Evolutionary conservation across 2,329 filamentous ascomycete species (phyloP), one percentile per base, ranked within the genome.

Genomic region (Verticillium longisporum): DNA sequence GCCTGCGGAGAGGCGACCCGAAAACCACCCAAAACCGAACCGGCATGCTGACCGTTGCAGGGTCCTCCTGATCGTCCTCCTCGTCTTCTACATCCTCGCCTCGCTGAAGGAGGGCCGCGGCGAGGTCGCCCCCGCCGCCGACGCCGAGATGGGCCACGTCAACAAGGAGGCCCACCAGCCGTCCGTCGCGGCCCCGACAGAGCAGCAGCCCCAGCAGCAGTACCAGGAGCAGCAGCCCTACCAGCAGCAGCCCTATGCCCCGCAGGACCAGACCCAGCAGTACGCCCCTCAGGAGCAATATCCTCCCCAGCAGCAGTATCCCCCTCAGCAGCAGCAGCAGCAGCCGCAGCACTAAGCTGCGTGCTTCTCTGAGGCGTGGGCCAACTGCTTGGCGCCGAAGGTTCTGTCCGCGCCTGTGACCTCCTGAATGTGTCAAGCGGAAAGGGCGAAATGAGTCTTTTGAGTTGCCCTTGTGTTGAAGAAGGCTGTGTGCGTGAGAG

Each of bases 51-150:
- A 61, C 36, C 13, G 15, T 1, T 3, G 11, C 45, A 77, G 76
- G 77, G 61, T 78, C 45, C 65, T 79, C 9, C 68, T 71, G 34
- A 71, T 78, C 56, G 66, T 75, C 56, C 68, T 75, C 61, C 61
- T 78, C 54, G 67, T 73, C 0, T 76, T 88, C 4, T 78, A 79
- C 21, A 85, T 88, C 82, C 79, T 88, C 68, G 86, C 37, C 11
- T 32, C 21, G 37, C 56, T 58, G 18, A 85, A 33, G n/a, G 56
- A 58, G 13, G 56, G 56, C 31, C 34, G 56, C 36, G 37, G 41
- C 21, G 56, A 21, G 21, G 37, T 58, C 26, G 37, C 56, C 21
- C n/a, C 55, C 55, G 33, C 31, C 14, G 56, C 56, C 21, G 56
- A 58, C 56, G 56, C 56, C 37, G 56, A 58, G 56, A 50, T 58